phyloP scores from a whole-genome alignment of 2,329 filamentous ascomycete genomes.

The Pseudogymnoascus sp. region DNA sequence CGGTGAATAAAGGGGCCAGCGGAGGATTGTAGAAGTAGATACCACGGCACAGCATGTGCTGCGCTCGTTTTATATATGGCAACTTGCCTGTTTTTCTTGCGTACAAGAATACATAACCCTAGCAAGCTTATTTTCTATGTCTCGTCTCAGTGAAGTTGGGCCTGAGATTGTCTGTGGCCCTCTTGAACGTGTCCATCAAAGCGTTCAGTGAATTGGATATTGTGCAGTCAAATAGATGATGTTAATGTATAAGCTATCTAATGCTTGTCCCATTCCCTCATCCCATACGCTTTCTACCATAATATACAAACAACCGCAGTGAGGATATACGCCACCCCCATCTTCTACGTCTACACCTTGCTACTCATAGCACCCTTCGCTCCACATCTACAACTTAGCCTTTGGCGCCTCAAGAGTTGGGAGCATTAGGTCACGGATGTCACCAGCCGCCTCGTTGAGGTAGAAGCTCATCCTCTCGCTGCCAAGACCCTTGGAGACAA shows the following conservation, averaged over 20 bases:
- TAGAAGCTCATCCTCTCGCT: conserved; percentile 93
- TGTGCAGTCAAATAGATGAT: neutral
- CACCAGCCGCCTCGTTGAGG: conserved; percentile 84
- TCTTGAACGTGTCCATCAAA: too few species aligned
- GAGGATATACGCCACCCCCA: neutral
- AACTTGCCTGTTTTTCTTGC: neutral
- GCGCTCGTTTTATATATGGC: conserved; percentile 2
- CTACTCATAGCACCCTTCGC: neutral
- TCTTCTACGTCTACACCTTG: neutral
- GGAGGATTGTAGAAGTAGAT: conserved; percentile 6
- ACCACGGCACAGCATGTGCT: neutral
- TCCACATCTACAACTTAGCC: conserved; percentile 64
- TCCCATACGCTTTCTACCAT: neutral
- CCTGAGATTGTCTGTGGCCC: too few species aligned
- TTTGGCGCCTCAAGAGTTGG: conserved; percentile 72
- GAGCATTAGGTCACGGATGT: conserved; percentile 78
- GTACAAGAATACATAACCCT: neutral
- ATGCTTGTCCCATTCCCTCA: neutral
- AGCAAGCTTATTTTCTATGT: neutral
- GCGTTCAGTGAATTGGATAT: neutral
- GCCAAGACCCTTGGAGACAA: conserved; percentile 87
- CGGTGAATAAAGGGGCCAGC: neutral
- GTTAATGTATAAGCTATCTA: conserved; percentile 5
- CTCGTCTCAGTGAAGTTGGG: neutral
- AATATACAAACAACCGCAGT: conserved; percentile 7